Percentiles rank a stretch among this genome's conserved stretches.
These are phyloP conservation scores for Fusarium sp. DNA, from an alignment of 2,329 filamentous ascomycete species.

Conservation along the genomic window DNA sequence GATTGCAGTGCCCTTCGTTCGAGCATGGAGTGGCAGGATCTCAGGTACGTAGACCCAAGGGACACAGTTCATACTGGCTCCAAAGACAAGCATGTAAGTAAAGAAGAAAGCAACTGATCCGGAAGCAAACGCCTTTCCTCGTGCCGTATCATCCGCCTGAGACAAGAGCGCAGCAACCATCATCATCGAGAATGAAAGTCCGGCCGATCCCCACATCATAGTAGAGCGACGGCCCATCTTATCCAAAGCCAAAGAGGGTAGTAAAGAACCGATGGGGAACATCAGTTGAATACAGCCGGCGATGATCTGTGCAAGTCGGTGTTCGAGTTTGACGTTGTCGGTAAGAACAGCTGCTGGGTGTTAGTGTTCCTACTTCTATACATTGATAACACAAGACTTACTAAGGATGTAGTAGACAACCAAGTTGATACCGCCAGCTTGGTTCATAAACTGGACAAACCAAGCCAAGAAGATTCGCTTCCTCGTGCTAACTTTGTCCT, in stretches of 20 bases:
- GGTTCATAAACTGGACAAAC: slow-evolving; percentile 53
- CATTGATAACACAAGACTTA: slow-evolving; percentile 10
- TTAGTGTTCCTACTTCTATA: neutral
- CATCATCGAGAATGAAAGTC: slow-evolving; percentile 41
- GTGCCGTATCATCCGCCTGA: slow-evolving; percentile 26
- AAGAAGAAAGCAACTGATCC: slow-evolving; percentile 42
- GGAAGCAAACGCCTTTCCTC: slow-evolving; percentile 34
- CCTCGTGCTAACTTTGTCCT: slow-evolving; percentile 36
- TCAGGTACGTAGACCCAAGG: slow-evolving; percentile 47
- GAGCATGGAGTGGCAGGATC: slow-evolving; percentile 39
- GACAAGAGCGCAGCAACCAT: slow-evolving; percentile 43
- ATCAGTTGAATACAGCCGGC: slow-evolving; percentile 57
- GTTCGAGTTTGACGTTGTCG: slow-evolving; percentile 51
- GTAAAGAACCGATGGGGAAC: slow-evolving; percentile 56
- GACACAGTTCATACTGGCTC: slow-evolving; percentile 42
- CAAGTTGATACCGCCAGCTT: slow-evolving; percentile 64
- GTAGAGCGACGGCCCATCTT: slow-evolving; percentile 58
- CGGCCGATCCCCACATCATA: slow-evolving; percentile 60
- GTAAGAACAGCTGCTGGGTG: slow-evolving; percentile 41
- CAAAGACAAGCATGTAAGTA: slow-evolving; percentile 41
- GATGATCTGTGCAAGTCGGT: slow-evolving; percentile 51
- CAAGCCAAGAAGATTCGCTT: slow-evolving; percentile 38
- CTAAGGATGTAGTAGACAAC: slow-evolving; percentile 57
- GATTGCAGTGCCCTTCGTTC: slow-evolving; percentile 42
- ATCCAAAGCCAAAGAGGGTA: slow-evolving; percentile 55